Evolutionary conservation across 164 flowering plant species (phyloP), one percentile per base, ranked within the genome.

Genomic region (Taxillus chinensis): DNA sequence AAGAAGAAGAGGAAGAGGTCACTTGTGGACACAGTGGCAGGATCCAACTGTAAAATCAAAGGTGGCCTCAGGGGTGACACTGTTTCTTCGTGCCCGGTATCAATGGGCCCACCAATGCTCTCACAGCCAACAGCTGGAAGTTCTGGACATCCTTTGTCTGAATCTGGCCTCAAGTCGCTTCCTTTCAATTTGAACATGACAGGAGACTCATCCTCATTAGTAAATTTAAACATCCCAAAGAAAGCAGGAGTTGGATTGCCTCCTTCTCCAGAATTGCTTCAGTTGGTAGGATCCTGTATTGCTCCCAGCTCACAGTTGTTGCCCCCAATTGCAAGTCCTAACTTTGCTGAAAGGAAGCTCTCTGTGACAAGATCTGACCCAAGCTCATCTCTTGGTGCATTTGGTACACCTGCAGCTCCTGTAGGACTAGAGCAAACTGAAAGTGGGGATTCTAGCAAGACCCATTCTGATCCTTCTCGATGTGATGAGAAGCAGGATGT

Each of bases 251-350:
- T 57, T 45, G 82, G 76, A 48, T 51, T 84, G 62, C 67, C 85
- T 42, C 87, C 92, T 4, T 85, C 93, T 45, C 86, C 92, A 42
- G 86, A 79, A 65, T 89, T 80, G 39, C 82, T 83, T 63, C 76
- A 83, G 41, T 62, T 82, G 67, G 85, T 83, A 55, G 84, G 87
- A 40, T 82, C 90, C 45, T 77, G 84, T 69, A 85, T 70, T 39
- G 83, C 83, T 59, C 81, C 90, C 14, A 75, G 82, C 54, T 76
- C 80, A 43, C 71, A 63, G 54, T 39, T 76, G 13, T 17, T 75
- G 9, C 14, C 76, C 39, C 65, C 70, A 45, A 67, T 49, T 60
- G 58, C 69, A 11, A 68, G 71, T 70, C 72, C 83, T 17, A 62
- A 72, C 50, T 55, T 70, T 54, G 69, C 54, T 42, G 74, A 70